Evolutionary conservation across 495 filamentous ascomycete species (phyloP).

Genomic region (Penicillium argentinense): DNA sequence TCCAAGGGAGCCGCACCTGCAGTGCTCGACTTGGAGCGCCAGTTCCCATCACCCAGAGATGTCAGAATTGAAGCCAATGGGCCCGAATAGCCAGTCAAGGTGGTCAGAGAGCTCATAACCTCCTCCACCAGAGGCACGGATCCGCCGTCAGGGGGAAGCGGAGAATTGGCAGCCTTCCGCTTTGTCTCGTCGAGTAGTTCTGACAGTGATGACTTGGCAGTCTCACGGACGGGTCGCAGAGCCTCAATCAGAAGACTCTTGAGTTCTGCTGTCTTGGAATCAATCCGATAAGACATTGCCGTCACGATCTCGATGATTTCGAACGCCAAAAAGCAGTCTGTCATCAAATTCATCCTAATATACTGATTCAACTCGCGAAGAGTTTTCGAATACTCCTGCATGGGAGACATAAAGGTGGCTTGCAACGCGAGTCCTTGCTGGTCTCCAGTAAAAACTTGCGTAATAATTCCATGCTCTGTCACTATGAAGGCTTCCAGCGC

Average conservation of each 20-base stretch:
- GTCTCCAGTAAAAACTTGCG: conserved; percentile 76
- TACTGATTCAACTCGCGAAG: conserved; percentile 86
- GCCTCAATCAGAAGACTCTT: conserved; percentile 81
- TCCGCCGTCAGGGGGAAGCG: conserved; percentile 77
- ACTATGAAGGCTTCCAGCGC: conserved; percentile 83
- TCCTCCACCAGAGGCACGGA: conserved; percentile 76
- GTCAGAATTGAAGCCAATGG: conserved; percentile 87
- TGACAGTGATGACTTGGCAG: conserved; percentile 79
- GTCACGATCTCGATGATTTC: conserved; percentile 94
- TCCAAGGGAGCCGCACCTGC: conserved; percentile 75
- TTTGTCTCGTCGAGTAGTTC: conserved; percentile 87
- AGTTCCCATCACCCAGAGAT: conserved; percentile 89
- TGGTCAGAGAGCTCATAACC: conserved; percentile 82
- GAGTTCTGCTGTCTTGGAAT: conserved; percentile 78
- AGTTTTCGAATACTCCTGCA: conserved; percentile 81
- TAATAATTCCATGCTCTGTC: conserved; percentile 86
- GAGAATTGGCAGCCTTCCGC: conserved; percentile 56
- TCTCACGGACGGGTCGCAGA: conserved; percentile 85
- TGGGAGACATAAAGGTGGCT: conserved; percentile 70
- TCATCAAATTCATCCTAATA: conserved; percentile 80
- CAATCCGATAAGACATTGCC: conserved; percentile 73
- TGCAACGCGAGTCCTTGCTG: conserved; percentile 78
- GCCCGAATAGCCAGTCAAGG: conserved; percentile 82
- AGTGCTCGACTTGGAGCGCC: conserved; percentile 59
- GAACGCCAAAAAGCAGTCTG: conserved; percentile 94